Base-by-base conservation (phyloP, 805 yeast species). In the Yarrowia sp. region DNA sequence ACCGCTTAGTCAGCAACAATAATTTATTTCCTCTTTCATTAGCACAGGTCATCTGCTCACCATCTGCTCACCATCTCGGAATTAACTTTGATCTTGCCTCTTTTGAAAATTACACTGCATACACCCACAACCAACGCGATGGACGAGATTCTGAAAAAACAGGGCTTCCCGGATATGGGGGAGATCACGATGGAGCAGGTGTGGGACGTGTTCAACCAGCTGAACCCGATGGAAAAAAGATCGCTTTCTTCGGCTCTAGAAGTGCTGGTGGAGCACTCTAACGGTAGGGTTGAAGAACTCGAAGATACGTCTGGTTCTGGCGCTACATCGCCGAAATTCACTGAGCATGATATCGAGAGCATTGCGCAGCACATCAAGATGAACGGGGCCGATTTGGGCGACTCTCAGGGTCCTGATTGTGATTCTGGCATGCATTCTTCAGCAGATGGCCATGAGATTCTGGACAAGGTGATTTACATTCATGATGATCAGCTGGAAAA, bases 171-270 rank as follows among this genome's bases (percentile, higher is more conserved):
- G 17, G 64, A 58, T 14, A 58, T 58, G 64, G 64, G 64, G 10
- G 64, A 58, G 17, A 42, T 58, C 32, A 58, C 64, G 22, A 58
- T 58, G 64, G 64, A 58, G 28, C 64, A 58, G 51, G 51, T 58
- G 22, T 58, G 64, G 64, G 51, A 58, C 22, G 64, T 58, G 64
- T 58, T 58, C 35, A 58, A 58, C 51, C 50, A 58, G 51, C 64
- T 58, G 18, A 44, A 58, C 43, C 64, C 64, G 33, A 58, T 43
- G 64, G 51, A 58, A 44, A 43, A 58, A 28, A 18, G 45, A 5
- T 43, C 51, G 35, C 43, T 58, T 6, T 43, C 64, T 3, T 43
- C 64, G 32, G 51, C 64, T 3, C 35, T 58, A 18, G 64, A 58
- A n/a, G 51, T 58, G 17, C 36, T 58, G 31, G 51, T 58, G 51